Evolutionary conservation across 2,329 filamentous ascomycete species (phyloP).

Genomic region (Eutypella sp.): DNA sequence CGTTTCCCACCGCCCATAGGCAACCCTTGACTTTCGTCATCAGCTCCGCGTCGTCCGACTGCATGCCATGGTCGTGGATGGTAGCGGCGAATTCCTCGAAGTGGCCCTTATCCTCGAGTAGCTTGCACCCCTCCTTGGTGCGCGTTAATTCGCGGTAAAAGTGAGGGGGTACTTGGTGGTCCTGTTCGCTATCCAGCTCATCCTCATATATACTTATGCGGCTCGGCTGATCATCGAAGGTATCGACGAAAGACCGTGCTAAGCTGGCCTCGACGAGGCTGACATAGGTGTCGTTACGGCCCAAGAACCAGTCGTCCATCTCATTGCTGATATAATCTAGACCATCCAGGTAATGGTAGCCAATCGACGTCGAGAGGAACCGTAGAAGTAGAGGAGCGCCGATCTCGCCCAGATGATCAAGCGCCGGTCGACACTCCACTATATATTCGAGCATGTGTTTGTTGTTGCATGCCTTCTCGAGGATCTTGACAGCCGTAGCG

Average conservation of each 20-base stretch:
- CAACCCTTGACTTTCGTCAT: conserved; percentile 95
- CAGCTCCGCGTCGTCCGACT: conserved; percentile 77
- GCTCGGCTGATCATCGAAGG: conserved; percentile 52
- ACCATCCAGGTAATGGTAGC: conserved; percentile 94
- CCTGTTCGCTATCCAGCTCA: conserved; percentile 47
- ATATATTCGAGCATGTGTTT: conserved; percentile 90
- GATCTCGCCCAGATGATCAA: conserved; percentile 95
- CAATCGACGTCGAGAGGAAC: conserved; percentile 92
- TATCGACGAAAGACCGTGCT: conserved; percentile 74
- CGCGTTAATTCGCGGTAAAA: conserved; percentile 95
- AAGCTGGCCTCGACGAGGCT: conserved; percentile 92
- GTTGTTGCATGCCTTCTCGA: conserved; percentile 95
- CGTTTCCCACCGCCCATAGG: conserved; percentile 95
- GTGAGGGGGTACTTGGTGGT: conserved; percentile 79
- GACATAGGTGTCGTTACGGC: conserved; percentile 95
- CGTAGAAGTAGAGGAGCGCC: conserved; percentile 87
- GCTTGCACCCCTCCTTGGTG: conserved; percentile 84
- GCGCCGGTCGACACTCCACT: conserved; percentile 87
- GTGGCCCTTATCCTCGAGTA: conserved; percentile 88
- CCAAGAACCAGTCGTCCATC: conserved; percentile 99
- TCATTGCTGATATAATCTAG: conserved; percentile 98
- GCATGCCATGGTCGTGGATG: conserved; percentile 81
- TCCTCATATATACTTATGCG: conserved; percentile 56
- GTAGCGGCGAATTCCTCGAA: conserved; percentile 90
- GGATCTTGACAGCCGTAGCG: conserved; percentile 90